Evolutionary conservation across 192 early-diverging fungal genomes (phyloP).

Genomic region (Podila verticillata): DNA sequence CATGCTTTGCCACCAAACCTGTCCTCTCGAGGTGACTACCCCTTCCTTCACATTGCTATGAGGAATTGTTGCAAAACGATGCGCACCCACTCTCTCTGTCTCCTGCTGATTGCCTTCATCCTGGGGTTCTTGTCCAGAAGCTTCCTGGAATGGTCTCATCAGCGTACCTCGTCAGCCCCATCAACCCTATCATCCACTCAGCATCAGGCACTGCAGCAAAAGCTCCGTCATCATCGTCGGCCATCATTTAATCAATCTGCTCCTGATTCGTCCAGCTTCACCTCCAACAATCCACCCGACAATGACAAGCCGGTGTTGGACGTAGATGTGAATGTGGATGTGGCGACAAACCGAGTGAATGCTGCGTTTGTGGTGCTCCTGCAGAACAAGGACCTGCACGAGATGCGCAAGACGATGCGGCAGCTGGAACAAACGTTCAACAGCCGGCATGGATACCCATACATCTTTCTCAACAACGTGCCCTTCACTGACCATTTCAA

Average conservation of each 20-base stretch:
- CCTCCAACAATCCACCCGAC: too few species aligned
- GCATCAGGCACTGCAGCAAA: neutral
- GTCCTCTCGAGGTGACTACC: neutral
- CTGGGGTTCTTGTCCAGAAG: conserved; percentile 17
- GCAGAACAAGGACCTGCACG: conserved; percentile 75
- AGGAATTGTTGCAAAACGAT: neutral
- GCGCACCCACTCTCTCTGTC: conserved; percentile 6
- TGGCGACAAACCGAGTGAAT: conserved; percentile 54
- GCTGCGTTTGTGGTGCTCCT: conserved; percentile 79
- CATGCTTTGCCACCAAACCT: neutral
- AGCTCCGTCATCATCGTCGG: neutral
- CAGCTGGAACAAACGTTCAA: conserved; percentile 84
- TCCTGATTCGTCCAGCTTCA: too few species aligned
- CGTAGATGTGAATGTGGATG: neutral
- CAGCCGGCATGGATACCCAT: conserved; percentile 78
- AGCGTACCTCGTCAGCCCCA: neutral
- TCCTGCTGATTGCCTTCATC: conserved; percentile 15
- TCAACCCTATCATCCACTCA: neutral
- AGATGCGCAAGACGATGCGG: conserved; percentile 68
- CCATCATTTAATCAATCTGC: neutral
- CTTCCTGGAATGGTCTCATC: neutral
- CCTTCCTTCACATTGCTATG: neutral
- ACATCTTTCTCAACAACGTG: conserved; percentile 84
- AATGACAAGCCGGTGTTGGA: neutral
- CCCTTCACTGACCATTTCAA: conserved; percentile 81